Percentiles rank a stretch among this genome's conserved stretches.
These are phyloP conservation scores for Dissophora globulifera DNA, from an alignment of 192 early-diverging fungal species.

Conservation along the genomic window DNA sequence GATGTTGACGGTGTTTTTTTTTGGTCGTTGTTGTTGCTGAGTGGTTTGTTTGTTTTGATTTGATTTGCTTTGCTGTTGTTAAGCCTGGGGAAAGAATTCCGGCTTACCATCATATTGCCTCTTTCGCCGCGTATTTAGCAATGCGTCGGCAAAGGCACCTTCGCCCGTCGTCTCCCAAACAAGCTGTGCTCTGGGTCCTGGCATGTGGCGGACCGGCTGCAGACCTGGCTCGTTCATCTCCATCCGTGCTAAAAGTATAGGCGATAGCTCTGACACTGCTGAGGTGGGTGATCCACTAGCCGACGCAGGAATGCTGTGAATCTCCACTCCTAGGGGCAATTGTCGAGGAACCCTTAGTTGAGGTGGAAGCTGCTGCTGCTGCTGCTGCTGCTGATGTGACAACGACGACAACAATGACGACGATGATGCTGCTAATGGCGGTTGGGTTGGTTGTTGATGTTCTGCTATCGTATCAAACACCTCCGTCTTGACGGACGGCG, in stretches of 20 bases:
- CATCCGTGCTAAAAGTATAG: constrained; percentile 31
- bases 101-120: constrained; percentile 45
- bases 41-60: constrained; percentile 6
- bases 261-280: constrained; percentile 29
- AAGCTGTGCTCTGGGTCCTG: neutral
- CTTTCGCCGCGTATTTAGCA: constrained; percentile 39
- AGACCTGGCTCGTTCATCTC: constrained; percentile 9
- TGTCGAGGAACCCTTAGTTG: no score
- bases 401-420: no score
- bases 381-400: no score
- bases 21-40: no score
- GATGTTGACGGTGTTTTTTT: no score
- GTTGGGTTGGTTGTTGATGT: neutral
- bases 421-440: no score
- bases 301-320: constrained; percentile 21
- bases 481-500: constrained; percentile 43
- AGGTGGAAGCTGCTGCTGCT: no score
- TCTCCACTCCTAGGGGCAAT: constrained; percentile 2
- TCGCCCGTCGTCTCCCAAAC: constrained; percentile 14
- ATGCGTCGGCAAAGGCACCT: constrained; percentile 24
- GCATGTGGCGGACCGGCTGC: neutral
- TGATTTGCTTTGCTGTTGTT: constrained; percentile 1
- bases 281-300: constrained; percentile 19
- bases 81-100: neutral
- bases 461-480: constrained; percentile 29